phyloP scores from a whole-genome alignment of 306 rosid species.

The Prunus dulcis region DNA sequence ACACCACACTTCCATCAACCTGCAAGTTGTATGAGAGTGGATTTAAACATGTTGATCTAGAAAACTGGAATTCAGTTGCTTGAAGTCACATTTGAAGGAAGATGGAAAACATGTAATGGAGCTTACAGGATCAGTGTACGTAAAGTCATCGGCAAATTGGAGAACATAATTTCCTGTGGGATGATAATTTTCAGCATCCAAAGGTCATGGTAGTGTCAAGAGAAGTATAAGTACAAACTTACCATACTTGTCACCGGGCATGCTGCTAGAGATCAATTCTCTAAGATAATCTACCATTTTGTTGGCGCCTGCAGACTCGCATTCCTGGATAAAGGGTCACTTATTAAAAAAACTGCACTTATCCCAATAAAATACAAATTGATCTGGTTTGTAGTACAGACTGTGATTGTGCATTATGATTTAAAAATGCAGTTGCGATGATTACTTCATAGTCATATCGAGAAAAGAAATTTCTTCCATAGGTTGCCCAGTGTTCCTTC shows the following conservation, averaged over 20 bases:
- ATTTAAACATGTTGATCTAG: constrained; percentile 8
- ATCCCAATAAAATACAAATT: constrained; percentile 8
- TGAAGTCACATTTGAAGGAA: constrained; percentile 7
- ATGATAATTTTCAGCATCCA: constrained; percentile 17
- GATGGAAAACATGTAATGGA: constrained; percentile 15
- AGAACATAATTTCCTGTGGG: constrained; percentile 73
- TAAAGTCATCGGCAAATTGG: constrained; percentile 87
- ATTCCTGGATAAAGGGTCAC: constrained; percentile 57
- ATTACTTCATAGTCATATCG: constrained; percentile 92
- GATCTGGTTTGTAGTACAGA: not conserved
- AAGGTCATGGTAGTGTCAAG: constrained; percentile 11
- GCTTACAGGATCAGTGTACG: constrained; percentile 87
- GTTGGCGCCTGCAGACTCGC: constrained; percentile 87
- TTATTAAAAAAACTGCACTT: constrained; percentile 17
- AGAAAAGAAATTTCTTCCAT: constrained; percentile 92
- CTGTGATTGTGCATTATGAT: constrained; percentile 2
- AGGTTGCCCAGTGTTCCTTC: constrained; percentile 86
- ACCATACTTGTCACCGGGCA: constrained; percentile 83
- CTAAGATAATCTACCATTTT: constrained; percentile 78
- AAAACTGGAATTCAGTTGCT: constrained; percentile 10
- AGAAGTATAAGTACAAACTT: constrained; percentile 26
- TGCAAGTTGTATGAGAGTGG: constrained; percentile 20
- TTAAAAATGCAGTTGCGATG: constrained; percentile 9
- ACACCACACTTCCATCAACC: constrained; percentile 88
- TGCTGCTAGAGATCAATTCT: constrained; percentile 59